phyloP scores from a whole-genome alignment of 768 basidiomycete genomes.

The Suillus brevipes region DNA sequence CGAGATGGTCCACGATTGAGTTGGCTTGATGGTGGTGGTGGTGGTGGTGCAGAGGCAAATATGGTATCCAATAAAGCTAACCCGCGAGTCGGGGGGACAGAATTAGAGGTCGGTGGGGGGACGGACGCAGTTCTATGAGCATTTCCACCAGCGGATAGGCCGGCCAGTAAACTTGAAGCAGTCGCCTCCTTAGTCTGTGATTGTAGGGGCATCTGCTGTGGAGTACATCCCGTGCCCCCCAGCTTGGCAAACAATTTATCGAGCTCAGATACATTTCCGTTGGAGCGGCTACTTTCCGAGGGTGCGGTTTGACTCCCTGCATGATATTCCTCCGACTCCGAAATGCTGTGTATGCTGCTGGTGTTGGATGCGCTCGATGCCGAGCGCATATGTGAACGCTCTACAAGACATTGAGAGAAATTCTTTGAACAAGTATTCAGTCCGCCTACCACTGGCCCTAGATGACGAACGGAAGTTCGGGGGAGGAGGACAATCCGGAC shows the following conservation, averaged over 20 bases:
- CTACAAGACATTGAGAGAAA: slow-evolving; percentile 18
- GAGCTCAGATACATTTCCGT: slow-evolving; percentile 36
- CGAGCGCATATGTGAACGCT: slow-evolving; percentile 29
- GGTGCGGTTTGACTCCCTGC: slow-evolving; percentile 10
- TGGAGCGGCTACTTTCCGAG: slow-evolving; percentile 16
- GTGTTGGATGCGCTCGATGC: slow-evolving; percentile 35
- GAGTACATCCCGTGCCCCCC: slow-evolving; percentile 9
- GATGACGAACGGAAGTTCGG: slow-evolving; percentile 44
- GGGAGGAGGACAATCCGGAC: slow-evolving; percentile 64
- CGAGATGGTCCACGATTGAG: slow-evolving; percentile 23
- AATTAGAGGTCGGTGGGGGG: slow-evolving; percentile 28
- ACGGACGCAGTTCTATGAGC: slow-evolving; percentile 27
- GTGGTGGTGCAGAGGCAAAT: slow-evolving; percentile 63
- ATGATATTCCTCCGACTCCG: slow-evolving; percentile 33
- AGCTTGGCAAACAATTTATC: slow-evolving; percentile 48
- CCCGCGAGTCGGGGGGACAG: slow-evolving; percentile 43
- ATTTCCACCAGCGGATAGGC: slow-evolving; percentile 32
- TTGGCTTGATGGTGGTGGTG: neutral
- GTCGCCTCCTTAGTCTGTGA: slow-evolving; percentile 29
- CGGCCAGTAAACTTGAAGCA: slow-evolving; percentile 47
- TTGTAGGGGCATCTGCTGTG: slow-evolving; percentile 12
- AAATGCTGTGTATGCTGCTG: slow-evolving; percentile 36
- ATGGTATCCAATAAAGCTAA: slow-evolving; percentile 64
- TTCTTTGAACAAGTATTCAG: neutral
- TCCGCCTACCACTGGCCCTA: slow-evolving; percentile 28